Base-by-base conservation (phyloP, 2,329 filamentous ascomycete species). In the Alternaria gaisen region DNA sequence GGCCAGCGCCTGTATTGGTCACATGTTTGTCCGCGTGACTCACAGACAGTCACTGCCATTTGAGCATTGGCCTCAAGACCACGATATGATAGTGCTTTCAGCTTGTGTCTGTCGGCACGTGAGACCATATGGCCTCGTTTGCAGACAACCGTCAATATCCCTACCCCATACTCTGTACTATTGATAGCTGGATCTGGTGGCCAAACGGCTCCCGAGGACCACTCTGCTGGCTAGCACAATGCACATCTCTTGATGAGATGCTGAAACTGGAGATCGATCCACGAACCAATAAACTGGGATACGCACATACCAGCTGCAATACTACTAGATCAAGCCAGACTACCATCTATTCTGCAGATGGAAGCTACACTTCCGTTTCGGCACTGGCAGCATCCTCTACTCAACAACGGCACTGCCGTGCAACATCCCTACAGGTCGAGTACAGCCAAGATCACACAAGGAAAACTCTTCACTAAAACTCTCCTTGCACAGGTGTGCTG, bases 11-110 rank as follows among this genome's bases (percentile, higher is more conserved):
- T 26, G 40, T 24, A 16, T 10, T 16, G 44, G 59, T 69, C 67
- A 70, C 68, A 71, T 70, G 67, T 42, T n/a, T 41, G 9, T 18
- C 14, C 58, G 60, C 60, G 60, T 67, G 61, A 66, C 58, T 57
- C 48, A 53, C 40, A 40, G 34, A 16, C 32, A 38, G 53, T 59
- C 52, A 59, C 59, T 60, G 46, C 57, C 18, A 22, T 20, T 53
- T 41, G 43, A 6, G 8, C 46, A 44, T 56, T 60, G 54, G 56
- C 7, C 20, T 30, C 46, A 36, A 36, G 5, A 3, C 32, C 9
- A 22, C 16, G 20, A 47, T 55, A 53, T 43, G 56, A 51, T 18
- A 32, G 44, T 32, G 59, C 55, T 36, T 61, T 67, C 65, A 71
- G 68, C 66, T 68, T 58, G 51, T 34, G 41, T 48, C 42, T 57